Percentiles rank a stretch among this genome's conserved stretches.
These are phyloP conservation scores for Aspergillus eucalypticola DNA, from an alignment of 2,329 filamentous ascomycete genomes.

Conservation along the genomic window DNA sequence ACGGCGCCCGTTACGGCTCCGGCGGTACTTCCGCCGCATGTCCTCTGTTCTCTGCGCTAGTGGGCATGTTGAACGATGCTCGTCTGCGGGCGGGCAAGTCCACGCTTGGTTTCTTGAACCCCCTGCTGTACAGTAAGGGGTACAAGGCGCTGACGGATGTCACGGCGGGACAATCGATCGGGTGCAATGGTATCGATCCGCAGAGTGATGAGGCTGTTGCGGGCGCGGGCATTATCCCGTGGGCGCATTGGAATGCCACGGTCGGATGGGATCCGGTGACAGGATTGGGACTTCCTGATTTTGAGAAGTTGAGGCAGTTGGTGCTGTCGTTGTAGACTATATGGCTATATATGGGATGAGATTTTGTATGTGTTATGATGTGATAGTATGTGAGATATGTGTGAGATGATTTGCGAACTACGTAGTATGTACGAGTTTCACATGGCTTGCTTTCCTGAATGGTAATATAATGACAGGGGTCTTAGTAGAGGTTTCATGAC, in stretches of 20 bases:
- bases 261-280: conserved; percentile 46
- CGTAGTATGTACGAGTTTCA: no score
- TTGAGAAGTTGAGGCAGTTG: conserved; percentile 5
- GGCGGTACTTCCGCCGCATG: conserved; percentile 46
- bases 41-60: conserved; percentile 58
- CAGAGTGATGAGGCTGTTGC: conserved; percentile 21
- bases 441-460: no score
- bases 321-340: not conserved
- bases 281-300: conserved; percentile 37
- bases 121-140: conserved; percentile 55
- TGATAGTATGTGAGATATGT: not conserved
- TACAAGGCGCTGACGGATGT: conserved; percentile 53
- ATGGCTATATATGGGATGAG: not conserved
- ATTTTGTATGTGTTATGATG: not conserved
- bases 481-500: no score
- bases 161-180: conserved; percentile 34
- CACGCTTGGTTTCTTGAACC: conserved; percentile 58
- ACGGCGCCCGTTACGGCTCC: conserved; percentile 11
- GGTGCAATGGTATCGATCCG: conserved; percentile 38
- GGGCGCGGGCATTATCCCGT: conserved; percentile 27
- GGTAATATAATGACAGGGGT: no score
- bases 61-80: conserved; percentile 32
- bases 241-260: conserved; percentile 33
- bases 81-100: conserved; percentile 44
- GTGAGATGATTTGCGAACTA: not conserved